A percentile compares a stretch with the other conserved stretches of the same genome.
Evolutionary conservation across 2,329 filamentous ascomycete species (phyloP).

Genomic region (Pseudogymnoascus sp.): DNA sequence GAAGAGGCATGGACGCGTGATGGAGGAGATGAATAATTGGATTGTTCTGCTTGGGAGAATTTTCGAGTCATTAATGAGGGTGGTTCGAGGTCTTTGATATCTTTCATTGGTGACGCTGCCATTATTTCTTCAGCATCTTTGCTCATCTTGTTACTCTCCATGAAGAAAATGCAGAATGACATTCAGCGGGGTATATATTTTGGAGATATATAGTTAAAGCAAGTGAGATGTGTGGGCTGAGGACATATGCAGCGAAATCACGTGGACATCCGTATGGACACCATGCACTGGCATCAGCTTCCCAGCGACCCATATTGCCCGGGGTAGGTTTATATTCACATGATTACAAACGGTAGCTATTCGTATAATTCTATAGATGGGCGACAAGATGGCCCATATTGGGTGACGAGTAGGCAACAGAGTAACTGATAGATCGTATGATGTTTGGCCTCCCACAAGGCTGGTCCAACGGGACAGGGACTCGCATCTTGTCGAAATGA

Average conservation of each 20-base stretch:
- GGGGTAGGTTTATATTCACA: not conserved
- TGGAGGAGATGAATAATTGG: not conserved
- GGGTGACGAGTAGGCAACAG: not conserved
- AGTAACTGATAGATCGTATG: not conserved
- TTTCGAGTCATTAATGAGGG: not conserved
- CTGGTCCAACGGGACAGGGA: no score
- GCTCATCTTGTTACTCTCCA: not conserved
- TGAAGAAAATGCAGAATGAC: not conserved
- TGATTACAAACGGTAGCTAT: not conserved
- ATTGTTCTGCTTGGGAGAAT: not conserved
- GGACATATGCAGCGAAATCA: not conserved
- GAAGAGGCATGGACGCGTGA: slow-evolving; percentile 14
- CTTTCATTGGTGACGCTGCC: not conserved
- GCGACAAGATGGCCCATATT: not conserved
- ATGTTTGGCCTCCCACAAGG: not conserved
- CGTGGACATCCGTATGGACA: not conserved
- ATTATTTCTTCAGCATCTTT: not conserved
- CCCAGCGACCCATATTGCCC: not conserved
- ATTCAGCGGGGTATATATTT: not conserved
- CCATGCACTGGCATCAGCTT: not conserved
- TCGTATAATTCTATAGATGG: not conserved
- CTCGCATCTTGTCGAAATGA: no score
- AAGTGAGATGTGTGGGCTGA: not conserved
- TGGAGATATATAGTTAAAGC: not conserved
- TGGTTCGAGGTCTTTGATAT: not conserved